These are phyloP conservation scores for Pholiota molesta DNA, from an alignment of 768 basidiomycete genomes.

Conservation along the genomic window DNA sequence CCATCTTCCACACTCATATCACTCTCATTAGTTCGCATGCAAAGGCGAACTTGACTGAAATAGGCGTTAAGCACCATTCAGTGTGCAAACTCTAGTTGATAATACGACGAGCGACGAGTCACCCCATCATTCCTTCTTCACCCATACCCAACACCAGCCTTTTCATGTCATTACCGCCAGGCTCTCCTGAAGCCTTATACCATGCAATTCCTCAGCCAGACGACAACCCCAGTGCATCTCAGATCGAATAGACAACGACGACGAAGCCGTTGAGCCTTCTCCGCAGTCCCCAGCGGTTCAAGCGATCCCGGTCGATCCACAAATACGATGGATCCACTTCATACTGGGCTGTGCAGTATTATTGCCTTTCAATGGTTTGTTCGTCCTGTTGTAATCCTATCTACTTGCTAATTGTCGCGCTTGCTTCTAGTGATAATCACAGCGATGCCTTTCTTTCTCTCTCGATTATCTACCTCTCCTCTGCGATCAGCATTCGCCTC, in stretches of 20 bases:
- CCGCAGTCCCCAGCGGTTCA: conserved; percentile 28
- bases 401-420: background rate
- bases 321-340: conserved; percentile 68
- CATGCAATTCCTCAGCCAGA: conserved; percentile 43
- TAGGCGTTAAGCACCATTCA: background rate
- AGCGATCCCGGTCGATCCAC: conserved; percentile 38
- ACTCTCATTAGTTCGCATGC: background rate
- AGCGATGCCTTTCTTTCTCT: conserved; percentile 79
- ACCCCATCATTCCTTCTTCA: background rate
- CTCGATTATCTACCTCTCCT: conserved; percentile 64
- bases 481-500: conserved; percentile 64
- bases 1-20: no score
- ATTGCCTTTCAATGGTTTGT: conserved; percentile 88
- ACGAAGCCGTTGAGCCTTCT: conserved; percentile 23
- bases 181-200: conserved; percentile 42
- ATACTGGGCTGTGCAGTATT: conserved; percentile 79
- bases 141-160: background rate
- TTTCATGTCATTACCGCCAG: conserved; percentile 30
- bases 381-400: background rate
- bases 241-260: conserved; percentile 36
- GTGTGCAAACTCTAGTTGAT: background rate
- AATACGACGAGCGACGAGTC: background rate
- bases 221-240: conserved; percentile 21
- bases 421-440: conserved; percentile 77
- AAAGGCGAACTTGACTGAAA: background rate